Evolutionary conservation across 495 filamentous ascomycete species (phyloP), one percentile per base, ranked within the genome.

Genomic region (Evansstolkia leycettana): DNA sequence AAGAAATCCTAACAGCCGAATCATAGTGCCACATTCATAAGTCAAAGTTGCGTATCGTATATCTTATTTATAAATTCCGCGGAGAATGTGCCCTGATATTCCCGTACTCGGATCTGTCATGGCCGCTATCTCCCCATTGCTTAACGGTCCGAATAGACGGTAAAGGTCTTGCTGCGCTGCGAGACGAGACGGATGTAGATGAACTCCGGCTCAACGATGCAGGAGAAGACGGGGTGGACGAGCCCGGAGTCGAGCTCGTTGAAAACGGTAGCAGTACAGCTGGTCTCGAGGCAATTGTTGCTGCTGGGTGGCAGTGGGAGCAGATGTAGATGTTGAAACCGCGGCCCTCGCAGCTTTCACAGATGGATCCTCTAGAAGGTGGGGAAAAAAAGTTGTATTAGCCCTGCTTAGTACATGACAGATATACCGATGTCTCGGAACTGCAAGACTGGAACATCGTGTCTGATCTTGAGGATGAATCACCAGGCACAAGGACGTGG

Each of bases 261-360:
- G 3, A 40, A 40, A 8, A 47, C 40, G 0, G 34, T 33, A n/a
- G 42, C 39, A 2, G 46, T 23, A 7, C 20, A 38, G 5, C 20
- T 11, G 25, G 31, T 36, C 25, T 27, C 34, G n/a, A 17, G 9
- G 18, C 18, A 20, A 28, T 38, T 7, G 43, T 43, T 10, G 43
- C 47, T 8, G 47, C 37, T n/a, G 58, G 54, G 27, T 62, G 51
- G 39, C 60, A 64, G 33, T 54, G 60, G 15, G 39, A 31, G 31
- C 60, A 64, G 25, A 52, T 36, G 31, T 47, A 60, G n/a, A 60
- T 51, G 29, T 48, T 58, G 37, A 62, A 60, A 18, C 60, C 60
- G 2, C 48, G 48, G 17, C 60, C 60, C 7, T 46, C 46, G 31
- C 60, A 64, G 40, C 35, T 50, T 13, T 28, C 45, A 34, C 60